phyloP scores from a whole-genome alignment of 306 rosid genomes.

The Castanea mollissima region DNA sequence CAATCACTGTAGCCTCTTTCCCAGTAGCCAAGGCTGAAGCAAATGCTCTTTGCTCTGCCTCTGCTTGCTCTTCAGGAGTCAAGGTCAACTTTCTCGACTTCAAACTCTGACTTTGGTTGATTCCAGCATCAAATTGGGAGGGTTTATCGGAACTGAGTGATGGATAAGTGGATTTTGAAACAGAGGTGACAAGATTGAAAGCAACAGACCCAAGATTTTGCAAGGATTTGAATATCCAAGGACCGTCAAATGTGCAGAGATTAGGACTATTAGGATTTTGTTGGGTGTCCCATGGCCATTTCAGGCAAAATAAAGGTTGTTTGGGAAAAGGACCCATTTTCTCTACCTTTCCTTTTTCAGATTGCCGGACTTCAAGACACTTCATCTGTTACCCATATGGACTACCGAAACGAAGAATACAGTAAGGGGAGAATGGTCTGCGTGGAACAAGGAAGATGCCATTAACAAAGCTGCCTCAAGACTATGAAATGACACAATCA shows the following conservation, averaged over 20 bases:
- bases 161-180: slow-evolving; percentile 40
- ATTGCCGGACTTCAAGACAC: neutral
- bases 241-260: slow-evolving; percentile 58
- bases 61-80: slow-evolving; percentile 53
- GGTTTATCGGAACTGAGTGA: slow-evolving; percentile 26
- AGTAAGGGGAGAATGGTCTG: neutral
- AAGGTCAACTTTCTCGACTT: slow-evolving; percentile 25
- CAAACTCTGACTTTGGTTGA: slow-evolving; percentile 25
- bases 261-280: slow-evolving; percentile 30
- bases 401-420: neutral
- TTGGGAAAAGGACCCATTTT: slow-evolving; percentile 42
- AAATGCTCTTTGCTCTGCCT: slow-evolving; percentile 79
- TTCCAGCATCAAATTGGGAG: slow-evolving; percentile 23
- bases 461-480: too few species aligned
- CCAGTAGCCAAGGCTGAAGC: slow-evolving; percentile 74
- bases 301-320: slow-evolving; percentile 51
- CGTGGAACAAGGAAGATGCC: neutral
- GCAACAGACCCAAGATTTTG: slow-evolving; percentile 59
- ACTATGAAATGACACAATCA: too few species aligned
- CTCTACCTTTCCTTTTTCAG: neutral
- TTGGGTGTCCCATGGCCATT: slow-evolving; percentile 77
- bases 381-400: neutral
- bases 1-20: slow-evolving; percentile 73
- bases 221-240: slow-evolving; percentile 78
- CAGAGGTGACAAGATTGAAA: slow-evolving; percentile 38